Conservation (phyloP, 192 early-diverging fungal species). For the Backusella parvicylindrica region DNA sequence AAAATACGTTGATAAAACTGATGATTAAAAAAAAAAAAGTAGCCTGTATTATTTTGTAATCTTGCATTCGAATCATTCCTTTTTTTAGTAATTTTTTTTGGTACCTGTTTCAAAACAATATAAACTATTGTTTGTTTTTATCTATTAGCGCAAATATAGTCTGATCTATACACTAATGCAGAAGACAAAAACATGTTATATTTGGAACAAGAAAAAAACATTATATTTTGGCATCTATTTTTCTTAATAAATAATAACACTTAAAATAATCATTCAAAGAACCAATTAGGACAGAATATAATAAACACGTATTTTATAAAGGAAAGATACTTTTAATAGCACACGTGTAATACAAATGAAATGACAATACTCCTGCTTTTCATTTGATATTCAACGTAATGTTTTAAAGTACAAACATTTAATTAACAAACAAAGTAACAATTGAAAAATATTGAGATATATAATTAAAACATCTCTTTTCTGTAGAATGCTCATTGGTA, state of each 20-base stretch:
- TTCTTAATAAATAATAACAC: not conserved
- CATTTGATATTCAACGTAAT: not conserved
- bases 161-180: not conserved
- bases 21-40: not conserved
- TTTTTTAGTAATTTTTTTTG: not conserved
- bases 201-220: not conserved
- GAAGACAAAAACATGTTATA: not conserved
- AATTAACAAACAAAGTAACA: not conserved
- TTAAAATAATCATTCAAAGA: not conserved
- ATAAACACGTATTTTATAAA: not conserved
- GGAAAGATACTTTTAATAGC: not conserved
- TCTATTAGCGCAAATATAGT: not conserved
- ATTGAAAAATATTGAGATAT: not conserved
- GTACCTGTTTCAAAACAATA: not conserved
- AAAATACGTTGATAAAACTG: constrained; percentile 3
- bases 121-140: not conserved
- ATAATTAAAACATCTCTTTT: not conserved
- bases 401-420: not conserved
- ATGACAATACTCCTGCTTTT: not conserved
- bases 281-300: not conserved
- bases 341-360: not conserved
- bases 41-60: not conserved
- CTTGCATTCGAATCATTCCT: not conserved
- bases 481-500: not conserved
- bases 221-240: not conserved